Conservation (phyloP, 495 filamentous ascomycete genomes). For the Lichina pygmaea region DNA sequence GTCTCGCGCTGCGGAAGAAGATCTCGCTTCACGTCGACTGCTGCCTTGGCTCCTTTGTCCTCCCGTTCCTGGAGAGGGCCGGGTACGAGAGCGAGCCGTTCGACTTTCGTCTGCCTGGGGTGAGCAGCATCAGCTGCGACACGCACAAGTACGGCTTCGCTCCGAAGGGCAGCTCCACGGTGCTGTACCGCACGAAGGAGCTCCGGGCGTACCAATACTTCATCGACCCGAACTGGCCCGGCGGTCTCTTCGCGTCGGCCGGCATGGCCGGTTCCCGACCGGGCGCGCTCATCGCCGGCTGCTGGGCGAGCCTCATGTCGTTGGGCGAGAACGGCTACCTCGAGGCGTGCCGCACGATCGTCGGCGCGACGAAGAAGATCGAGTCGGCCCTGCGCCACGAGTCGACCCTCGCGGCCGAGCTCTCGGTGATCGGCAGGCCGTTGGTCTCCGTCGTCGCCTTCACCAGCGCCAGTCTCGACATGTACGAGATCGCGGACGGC, state of each 20-base stretch:
- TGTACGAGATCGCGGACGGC: constrained; percentile 70
- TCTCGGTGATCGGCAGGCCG: constrained; percentile 61
- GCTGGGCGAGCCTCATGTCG: constrained; percentile 74
- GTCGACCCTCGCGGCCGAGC: constrained; percentile 34
- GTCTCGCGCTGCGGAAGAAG: constrained; percentile 48
- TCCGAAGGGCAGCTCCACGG: constrained; percentile 79
- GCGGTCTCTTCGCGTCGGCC: constrained; percentile 86
- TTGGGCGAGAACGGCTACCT: constrained; percentile 82
- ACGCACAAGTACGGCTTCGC: constrained; percentile 99
- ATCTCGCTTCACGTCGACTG: constrained; percentile 91
- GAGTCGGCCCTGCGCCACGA: constrained; percentile 43
- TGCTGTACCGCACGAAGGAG: constrained; percentile 60
- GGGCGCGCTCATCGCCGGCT: constrained; percentile 78
- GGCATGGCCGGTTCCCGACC: constrained; percentile 75
- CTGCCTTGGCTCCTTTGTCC: constrained; percentile 83
- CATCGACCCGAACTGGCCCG: constrained; percentile 80
- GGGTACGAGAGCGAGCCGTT: constrained; percentile 71
- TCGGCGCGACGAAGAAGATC: constrained; percentile 66
- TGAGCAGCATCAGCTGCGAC: constrained; percentile 85
- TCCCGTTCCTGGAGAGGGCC: constrained; percentile 73
- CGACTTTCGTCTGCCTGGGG: constrained; percentile 82
- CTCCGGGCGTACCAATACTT: constrained; percentile 85
- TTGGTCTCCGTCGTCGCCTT: constrained; percentile 82
- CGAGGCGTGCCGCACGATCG: constrained; percentile 57
- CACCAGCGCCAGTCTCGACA: constrained; percentile 44